A percentile compares a stretch with the other conserved stretches of the same genome.
phyloP scores from a whole-genome alignment of 2,329 filamentous ascomycete species.

The Cryphonectria naterciae region DNA sequence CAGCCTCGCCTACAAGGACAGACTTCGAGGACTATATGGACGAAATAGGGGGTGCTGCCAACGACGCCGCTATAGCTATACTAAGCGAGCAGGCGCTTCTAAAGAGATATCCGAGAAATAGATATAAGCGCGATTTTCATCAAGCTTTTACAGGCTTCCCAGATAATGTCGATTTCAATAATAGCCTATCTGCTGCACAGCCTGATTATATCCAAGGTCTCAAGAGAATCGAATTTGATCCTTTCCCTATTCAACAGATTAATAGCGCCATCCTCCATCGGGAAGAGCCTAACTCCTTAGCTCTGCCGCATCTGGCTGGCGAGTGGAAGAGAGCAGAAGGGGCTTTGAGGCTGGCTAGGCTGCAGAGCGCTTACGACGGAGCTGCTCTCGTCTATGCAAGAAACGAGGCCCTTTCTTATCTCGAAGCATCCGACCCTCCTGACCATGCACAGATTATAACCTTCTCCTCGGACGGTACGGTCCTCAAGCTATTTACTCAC shows the following conservation, averaged over 20 bases:
- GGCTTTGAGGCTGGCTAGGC: conserved; percentile 14
- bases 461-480: too few relatives aligned
- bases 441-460: too few relatives aligned
- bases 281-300: neutral
- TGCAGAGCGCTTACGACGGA: conserved; percentile 34
- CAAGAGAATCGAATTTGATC: neutral
- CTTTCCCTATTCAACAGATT: neutral
- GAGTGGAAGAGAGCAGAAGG: neutral
- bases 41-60: neutral
- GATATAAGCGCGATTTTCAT: too few relatives aligned
- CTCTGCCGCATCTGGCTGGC: neutral
- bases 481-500: too few relatives aligned
- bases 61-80: neutral
- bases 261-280: neutral
- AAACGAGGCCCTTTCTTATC: conserved; percentile 33
- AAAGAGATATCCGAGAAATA: too few relatives aligned
- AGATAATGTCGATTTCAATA: conserved; percentile 35
- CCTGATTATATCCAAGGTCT: conserved; percentile 37
- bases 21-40: neutral
- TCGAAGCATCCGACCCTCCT: too few relatives aligned
- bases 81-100: neutral
- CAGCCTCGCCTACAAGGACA: neutral
- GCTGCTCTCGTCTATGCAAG: conserved; percentile 36
- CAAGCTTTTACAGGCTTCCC: conserved; percentile 28
- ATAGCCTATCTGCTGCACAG: conserved; percentile 34